Evolutionary conservation across 805 yeast species (phyloP).

Genomic region (Kodamaea leandrae): DNA sequence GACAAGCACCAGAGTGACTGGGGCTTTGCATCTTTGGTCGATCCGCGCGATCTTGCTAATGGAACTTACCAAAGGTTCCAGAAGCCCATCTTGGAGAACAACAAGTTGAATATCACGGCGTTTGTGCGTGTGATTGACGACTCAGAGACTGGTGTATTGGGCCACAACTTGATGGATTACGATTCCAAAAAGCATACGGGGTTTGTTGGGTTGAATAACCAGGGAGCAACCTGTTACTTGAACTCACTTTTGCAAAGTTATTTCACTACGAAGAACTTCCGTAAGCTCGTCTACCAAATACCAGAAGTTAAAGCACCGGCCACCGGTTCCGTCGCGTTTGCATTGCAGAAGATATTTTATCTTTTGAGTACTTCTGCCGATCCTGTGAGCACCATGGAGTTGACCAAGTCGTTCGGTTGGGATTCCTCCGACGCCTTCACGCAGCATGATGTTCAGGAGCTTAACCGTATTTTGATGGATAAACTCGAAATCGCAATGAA

Average conservation of each 20-base stretch:
- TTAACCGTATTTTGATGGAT: slow-evolving; percentile 94
- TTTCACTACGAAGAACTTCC: slow-evolving; percentile 76
- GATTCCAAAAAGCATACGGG: slow-evolving; percentile 89
- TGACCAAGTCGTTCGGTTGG: slow-evolving; percentile 96
- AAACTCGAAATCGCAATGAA: slow-evolving; percentile 87
- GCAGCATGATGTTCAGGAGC: slow-evolving; percentile 97
- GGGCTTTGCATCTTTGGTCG: slow-evolving; percentile 87
- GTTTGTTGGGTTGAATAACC: slow-evolving; percentile 88
- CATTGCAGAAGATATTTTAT: slow-evolving; percentile 86
- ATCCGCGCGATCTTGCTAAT: slow-evolving; percentile 48
- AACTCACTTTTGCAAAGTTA: slow-evolving; percentile 90
- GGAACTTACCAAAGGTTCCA: slow-evolving; percentile 18
- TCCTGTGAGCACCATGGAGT: slow-evolving; percentile 80
- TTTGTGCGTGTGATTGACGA: slow-evolving; percentile 78
- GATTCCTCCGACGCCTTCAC: slow-evolving; percentile 92
- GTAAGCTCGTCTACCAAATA: slow-evolving; percentile 83
- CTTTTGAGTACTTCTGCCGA: slow-evolving; percentile 67
- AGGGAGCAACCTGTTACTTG: slow-evolving; percentile 97
- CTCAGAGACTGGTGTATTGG: slow-evolving; percentile 84
- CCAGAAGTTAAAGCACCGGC: slow-evolving; percentile 54
- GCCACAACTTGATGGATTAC: slow-evolving; percentile 84
- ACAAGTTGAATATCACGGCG: slow-evolving; percentile 67
- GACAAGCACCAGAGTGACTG: slow-evolving; percentile 78
- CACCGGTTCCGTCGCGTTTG: slow-evolving; percentile 59
- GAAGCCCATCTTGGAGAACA: slow-evolving; percentile 47